These are phyloP conservation scores for Cyberlindnera subsufficiens DNA, from an alignment of 805 yeast species.

Conservation along the genomic window DNA sequence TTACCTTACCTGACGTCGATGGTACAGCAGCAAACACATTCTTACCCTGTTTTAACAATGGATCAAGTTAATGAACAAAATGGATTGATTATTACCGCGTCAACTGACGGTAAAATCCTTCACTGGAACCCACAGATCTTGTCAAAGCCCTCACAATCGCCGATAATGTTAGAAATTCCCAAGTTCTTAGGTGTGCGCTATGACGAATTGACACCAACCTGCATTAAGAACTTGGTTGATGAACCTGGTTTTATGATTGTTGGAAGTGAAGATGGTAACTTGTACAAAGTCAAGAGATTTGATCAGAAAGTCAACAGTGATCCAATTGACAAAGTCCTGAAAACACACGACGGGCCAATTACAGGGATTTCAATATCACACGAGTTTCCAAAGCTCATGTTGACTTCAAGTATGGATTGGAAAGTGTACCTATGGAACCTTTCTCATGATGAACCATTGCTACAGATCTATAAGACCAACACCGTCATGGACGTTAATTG, in stretches of 20 bases:
- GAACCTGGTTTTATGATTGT: slow-evolving; percentile 21
- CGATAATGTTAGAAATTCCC: slow-evolving; percentile 21
- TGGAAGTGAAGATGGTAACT: slow-evolving; percentile 29
- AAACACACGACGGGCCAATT: slow-evolving; percentile 24
- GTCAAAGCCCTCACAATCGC: slow-evolving; percentile 17
- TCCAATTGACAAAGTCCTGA: slow-evolving; percentile 15
- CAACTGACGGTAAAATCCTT: slow-evolving; percentile 27
- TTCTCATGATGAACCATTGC: slow-evolving; percentile 13
- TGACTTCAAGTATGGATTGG: slow-evolving; percentile 28
- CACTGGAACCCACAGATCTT: slow-evolving; percentile 26
- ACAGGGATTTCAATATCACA: slow-evolving; percentile 13
- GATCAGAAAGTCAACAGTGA: slow-evolving; percentile 14
- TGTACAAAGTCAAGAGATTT: slow-evolving; percentile 25
- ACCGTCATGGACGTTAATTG: slow-evolving; percentile 24
- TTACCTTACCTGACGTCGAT: slow-evolving; percentile 14
- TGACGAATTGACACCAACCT: slow-evolving; percentile 27
- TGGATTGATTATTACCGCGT: slow-evolving; percentile 21
- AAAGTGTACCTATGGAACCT: slow-evolving; percentile 24
- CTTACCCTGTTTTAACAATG: slow-evolving; percentile 20
- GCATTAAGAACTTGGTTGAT: slow-evolving; percentile 11
- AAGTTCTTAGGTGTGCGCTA: slow-evolving; percentile 16
- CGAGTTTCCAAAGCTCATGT: slow-evolving; percentile 18
- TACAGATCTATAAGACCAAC: slow-evolving; percentile 20
- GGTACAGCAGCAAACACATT: slow-evolving; percentile 15
- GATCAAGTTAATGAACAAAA: slow-evolving; percentile 17